Percentiles rank a stretch among this genome's conserved stretches.
Conservation (phyloP, 169 alveolate genomes). For the Pseudocohnilembus persalinus region DNA sequence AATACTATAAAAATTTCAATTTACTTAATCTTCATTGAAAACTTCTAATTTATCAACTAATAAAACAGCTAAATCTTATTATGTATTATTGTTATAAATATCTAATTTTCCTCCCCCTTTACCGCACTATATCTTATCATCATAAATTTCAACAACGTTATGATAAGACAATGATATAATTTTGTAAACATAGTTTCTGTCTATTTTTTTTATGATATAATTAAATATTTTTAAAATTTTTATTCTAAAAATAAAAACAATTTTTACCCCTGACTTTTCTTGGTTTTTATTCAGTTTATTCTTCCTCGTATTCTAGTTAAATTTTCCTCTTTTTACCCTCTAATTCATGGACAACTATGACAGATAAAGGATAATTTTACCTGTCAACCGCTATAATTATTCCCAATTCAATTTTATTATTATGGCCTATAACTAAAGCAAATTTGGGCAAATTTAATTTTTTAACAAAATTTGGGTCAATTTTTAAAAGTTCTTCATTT, state of each 20-base stretch:
- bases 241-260: no score
- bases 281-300: not conserved
- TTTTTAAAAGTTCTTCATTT: constrained; percentile 9
- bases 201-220: no score
- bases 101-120: not conserved
- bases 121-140: not conserved
- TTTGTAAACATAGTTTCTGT: not conserved
- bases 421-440: not conserved
- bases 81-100: not conserved
- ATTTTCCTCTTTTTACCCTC: not conserved
- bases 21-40: not conserved
- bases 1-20: no score
- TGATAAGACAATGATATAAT: not conserved
- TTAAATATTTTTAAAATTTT: no score
- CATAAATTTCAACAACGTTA: not conserved
- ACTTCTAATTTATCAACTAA: not conserved
- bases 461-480: not conserved
- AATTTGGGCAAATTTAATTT: not conserved
- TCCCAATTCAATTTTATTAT: not conserved
- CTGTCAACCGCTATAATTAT: not conserved
- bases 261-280: no score
- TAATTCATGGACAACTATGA: not conserved
- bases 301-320: not conserved
- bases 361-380: not conserved
- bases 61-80: not conserved